Conservation (phyloP, 2,329 filamentous ascomycete genomes). For the Drechmeria coniospora region DNA sequence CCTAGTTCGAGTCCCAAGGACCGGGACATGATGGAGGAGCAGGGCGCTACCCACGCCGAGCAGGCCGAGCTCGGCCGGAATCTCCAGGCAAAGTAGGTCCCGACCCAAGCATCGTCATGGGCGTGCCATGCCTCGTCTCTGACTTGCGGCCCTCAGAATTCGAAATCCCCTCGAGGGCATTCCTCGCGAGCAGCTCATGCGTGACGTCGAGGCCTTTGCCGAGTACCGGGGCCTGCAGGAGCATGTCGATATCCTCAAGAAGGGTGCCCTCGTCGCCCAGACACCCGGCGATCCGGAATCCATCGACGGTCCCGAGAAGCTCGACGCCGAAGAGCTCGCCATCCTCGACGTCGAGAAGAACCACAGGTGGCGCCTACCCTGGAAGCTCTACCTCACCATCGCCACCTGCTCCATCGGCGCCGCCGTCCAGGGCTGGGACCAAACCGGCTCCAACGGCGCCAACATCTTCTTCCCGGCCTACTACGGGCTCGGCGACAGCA, state of each 20-base stretch:
- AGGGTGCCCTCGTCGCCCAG: conserved; percentile 37
- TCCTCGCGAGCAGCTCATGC: conserved; percentile 34
- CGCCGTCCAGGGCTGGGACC: conserved; percentile 51
- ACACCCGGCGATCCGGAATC: conserved; percentile 41
- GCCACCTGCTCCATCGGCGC: conserved; percentile 51
- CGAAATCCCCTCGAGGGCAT: conserved; percentile 33
- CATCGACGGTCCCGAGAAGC: conserved; percentile 36
- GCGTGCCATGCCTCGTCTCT: background rate
- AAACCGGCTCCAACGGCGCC: conserved; percentile 46
- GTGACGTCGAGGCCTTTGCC: conserved; percentile 45
- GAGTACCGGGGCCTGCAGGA: conserved; percentile 42
- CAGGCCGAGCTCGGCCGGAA: conserved; percentile 22
- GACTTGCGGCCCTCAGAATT: conserved; percentile 18
- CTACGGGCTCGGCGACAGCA: conserved; percentile 21
- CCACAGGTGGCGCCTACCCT: conserved; percentile 52
- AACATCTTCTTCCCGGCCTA: conserved; percentile 42
- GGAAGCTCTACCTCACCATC: conserved; percentile 49
- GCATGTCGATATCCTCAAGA: conserved; percentile 40
- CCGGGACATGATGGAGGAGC: conserved; percentile 12
- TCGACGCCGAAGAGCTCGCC: conserved; percentile 41
- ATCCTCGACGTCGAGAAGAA: conserved; percentile 42
- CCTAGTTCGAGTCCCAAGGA: conserved; percentile 6
- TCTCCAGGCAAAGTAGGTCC: conserved; percentile 27
- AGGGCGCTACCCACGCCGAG: conserved; percentile 12
- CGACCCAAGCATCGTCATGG: background rate